These are phyloP conservation scores for Gryganskiella cystojenkinii DNA, from an alignment of 192 early-diverging fungal species.

Conservation along the genomic window DNA sequence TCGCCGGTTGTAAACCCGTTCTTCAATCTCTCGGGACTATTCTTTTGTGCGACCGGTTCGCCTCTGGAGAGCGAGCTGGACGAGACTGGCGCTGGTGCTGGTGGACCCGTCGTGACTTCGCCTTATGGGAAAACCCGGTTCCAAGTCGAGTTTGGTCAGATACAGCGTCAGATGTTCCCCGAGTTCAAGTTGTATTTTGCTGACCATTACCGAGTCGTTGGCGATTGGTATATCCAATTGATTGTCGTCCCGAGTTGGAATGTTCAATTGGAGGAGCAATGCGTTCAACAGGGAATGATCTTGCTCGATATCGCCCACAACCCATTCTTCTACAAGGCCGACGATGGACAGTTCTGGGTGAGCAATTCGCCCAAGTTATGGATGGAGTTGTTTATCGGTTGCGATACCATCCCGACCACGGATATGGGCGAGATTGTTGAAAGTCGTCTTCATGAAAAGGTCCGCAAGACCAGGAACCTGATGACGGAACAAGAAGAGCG, in stretches of 20 bases:
- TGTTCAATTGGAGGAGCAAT: constrained; percentile 38
- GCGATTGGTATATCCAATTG: constrained; percentile 51
- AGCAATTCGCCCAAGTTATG: constrained; percentile 50
- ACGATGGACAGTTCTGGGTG: constrained; percentile 50
- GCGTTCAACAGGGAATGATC: constrained; percentile 42
- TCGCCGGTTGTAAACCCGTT: constrained; percentile 44
- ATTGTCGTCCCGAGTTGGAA: constrained; percentile 53
- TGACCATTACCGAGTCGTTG: constrained; percentile 48
- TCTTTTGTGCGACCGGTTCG: constrained; percentile 50
- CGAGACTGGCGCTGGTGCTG: constrained; percentile 46
- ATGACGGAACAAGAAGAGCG: constrained; percentile 45
- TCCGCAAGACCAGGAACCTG: constrained; percentile 46
- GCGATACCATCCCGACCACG: constrained; percentile 50
- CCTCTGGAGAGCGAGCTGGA: constrained; percentile 33
- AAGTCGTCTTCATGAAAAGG: constrained; percentile 47
- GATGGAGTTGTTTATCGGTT: constrained; percentile 54
- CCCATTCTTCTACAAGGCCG: constrained; percentile 50
- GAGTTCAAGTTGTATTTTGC: constrained; percentile 51
- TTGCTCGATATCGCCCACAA: constrained; percentile 42
- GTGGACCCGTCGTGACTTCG: constrained; percentile 44
- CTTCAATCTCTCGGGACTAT: constrained; percentile 48
- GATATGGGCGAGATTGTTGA: constrained; percentile 47
- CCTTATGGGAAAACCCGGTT: constrained; percentile 47
- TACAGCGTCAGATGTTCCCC: constrained; percentile 41
- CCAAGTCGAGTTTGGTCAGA: constrained; percentile 51